Conservation (phyloP, 108 stramenopile species). For the Pseudonitzschia multiseries region DNA sequence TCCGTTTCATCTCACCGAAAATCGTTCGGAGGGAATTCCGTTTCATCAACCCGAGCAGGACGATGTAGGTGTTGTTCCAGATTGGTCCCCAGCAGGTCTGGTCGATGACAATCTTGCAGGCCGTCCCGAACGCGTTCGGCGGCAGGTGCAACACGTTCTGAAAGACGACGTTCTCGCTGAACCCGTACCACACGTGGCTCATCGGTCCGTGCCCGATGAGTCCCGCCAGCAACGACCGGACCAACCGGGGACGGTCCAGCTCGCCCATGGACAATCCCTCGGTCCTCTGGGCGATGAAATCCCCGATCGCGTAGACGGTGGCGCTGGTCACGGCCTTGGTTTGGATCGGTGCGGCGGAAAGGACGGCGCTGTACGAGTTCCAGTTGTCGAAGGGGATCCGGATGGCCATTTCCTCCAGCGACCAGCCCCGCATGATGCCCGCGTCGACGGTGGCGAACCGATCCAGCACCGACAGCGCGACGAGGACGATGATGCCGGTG, state of each 20-base stretch:
- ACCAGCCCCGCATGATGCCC: conserved; percentile 1
- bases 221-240: conserved; percentile 69
- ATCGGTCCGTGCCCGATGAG: conserved; percentile 84
- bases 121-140: conserved; percentile 45
- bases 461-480: not conserved
- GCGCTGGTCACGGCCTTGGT: conserved; percentile 66
- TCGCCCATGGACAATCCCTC: conserved; percentile 55
- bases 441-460: not conserved
- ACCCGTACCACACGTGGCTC: conserved; percentile 74
- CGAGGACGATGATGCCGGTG: not conserved
- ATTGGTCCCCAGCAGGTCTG: conserved; percentile 25
- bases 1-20: conserved; percentile 69
- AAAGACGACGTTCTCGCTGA: conserved; percentile 45
- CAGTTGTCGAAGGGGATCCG: not conserved
- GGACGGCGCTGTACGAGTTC: not conserved
- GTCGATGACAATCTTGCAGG: conserved; percentile 61
- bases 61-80: conserved; percentile 27
- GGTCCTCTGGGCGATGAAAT: conserved; percentile 66
- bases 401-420: conserved; percentile 9
- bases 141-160: conserved; percentile 48
- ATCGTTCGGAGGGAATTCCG: conserved; percentile 37
- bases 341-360: conserved; percentile 30
- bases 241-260: conserved; percentile 58
- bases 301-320: conserved; percentile 75
- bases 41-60: conserved; percentile 60